A percentile compares a stretch with the other conserved stretches of the same genome.
Conservation (phyloP, 768 basidiomycete species). For the Pleurotus ostreatus region DNA sequence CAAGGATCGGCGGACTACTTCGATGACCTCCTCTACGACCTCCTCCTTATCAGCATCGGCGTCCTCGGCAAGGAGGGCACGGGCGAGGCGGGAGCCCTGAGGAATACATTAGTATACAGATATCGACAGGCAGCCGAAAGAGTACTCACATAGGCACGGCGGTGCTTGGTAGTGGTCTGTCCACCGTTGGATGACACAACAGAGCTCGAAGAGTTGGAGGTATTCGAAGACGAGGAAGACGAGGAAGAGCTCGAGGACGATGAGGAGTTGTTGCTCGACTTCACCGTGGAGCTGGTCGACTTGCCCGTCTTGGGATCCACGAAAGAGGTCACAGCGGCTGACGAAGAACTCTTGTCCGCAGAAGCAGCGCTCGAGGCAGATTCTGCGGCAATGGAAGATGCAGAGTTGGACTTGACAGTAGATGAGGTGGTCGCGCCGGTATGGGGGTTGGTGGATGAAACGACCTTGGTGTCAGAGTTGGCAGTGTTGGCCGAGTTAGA, state of each 20-base stretch:
- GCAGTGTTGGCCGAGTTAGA: neutral
- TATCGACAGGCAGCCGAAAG: neutral
- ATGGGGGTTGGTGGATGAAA: neutral
- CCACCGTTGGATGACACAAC: neutral
- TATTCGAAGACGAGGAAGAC: neutral
- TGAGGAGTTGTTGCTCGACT: neutral
- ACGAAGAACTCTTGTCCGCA: neutral
- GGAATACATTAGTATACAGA: neutral
- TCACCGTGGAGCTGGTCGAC: neutral
- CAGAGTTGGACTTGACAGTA: neutral
- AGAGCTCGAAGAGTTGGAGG: no score
- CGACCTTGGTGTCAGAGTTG: neutral
- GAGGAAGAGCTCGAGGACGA: neutral
- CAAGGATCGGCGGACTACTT: constrained; percentile 7
- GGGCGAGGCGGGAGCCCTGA: constrained; percentile 7
- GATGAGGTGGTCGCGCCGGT: constrained; percentile 3
- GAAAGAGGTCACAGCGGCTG: neutral
- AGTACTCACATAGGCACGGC: neutral
- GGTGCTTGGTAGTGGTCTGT: neutral
- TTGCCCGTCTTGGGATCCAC: neutral
- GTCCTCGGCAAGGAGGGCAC: neutral
- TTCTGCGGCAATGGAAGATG: neutral
- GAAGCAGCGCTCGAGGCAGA: constrained; percentile 1
- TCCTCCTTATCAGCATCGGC: neutral
- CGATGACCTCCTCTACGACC: constrained; percentile 5